Conservation (phyloP, 345 rosid genomes). For the Populus pruinosa region DNA sequence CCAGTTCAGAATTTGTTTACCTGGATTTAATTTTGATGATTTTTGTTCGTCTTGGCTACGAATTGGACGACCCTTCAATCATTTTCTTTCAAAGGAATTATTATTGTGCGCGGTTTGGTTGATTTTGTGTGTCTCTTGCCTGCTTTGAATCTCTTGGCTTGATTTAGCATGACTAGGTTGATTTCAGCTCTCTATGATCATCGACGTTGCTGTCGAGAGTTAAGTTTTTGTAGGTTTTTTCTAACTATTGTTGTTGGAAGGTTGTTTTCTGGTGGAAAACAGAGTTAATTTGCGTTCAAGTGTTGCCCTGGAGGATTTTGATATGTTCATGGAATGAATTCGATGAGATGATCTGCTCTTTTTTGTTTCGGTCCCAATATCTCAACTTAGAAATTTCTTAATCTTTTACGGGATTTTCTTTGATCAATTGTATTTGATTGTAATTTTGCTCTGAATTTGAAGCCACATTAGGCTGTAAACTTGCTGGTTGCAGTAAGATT, state of each 20-base stretch:
- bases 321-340: not conserved
- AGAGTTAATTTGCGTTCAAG: not conserved
- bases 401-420: not conserved
- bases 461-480: not conserved
- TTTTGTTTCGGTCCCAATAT: not conserved
- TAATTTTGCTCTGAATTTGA: not conserved
- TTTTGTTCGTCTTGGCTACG: not conserved
- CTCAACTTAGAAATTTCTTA: not conserved
- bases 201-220: not conserved
- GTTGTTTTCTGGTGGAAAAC: not conserved
- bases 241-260: not conserved
- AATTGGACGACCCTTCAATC: not conserved
- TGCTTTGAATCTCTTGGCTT: not conserved
- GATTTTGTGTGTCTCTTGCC: not conserved
- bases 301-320: slow-evolving; percentile 1
- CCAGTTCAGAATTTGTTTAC: not conserved
- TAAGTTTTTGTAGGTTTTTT: not conserved
- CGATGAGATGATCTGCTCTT: not conserved
- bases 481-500: not conserved
- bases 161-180: not conserved
- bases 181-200: not conserved
- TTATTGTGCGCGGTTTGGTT: not conserved
- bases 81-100: not conserved
- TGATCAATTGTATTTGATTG: not conserved
- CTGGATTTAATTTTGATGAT: not conserved